phyloP scores from a whole-genome alignment of 176 grass and related monocot species.

The Bonia amplexicaulis region DNA sequence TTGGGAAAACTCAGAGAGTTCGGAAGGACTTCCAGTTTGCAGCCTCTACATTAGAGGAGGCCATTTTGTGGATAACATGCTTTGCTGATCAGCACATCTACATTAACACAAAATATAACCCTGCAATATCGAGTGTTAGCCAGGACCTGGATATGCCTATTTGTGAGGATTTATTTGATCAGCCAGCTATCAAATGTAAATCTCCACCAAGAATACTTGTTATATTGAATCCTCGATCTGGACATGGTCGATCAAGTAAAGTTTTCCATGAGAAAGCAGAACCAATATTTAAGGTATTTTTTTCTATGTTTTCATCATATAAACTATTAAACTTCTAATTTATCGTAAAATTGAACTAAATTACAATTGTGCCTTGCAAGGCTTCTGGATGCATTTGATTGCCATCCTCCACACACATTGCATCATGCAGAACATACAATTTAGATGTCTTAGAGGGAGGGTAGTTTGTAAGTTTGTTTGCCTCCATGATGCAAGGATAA shows the following conservation, averaged over 20 bases:
- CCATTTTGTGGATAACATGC: slow-evolving; percentile 67
- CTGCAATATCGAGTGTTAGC: slow-evolving; percentile 47
- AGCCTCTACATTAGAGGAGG: slow-evolving; percentile 64
- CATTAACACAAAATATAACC: slow-evolving; percentile 54
- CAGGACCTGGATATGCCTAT: slow-evolving; percentile 43
- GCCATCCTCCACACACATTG: not conserved
- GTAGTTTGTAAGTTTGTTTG: too few relatives aligned
- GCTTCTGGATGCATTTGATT: not conserved
- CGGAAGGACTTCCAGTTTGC: slow-evolving; percentile 75
- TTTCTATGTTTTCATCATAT: not conserved
- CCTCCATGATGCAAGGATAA: too few relatives aligned
- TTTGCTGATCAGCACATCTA: slow-evolving; percentile 92
- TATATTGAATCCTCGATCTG: slow-evolving; percentile 92
- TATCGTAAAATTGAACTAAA: not conserved
- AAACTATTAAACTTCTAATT: not conserved
- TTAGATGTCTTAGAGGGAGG: not conserved
- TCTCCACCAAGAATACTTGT: slow-evolving; percentile 77
- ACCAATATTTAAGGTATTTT: slow-evolving; percentile 91
- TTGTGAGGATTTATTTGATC: slow-evolving; percentile 62
- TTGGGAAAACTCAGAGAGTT: slow-evolving; percentile 62
- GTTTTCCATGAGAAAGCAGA: slow-evolving; percentile 89
- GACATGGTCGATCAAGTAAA: slow-evolving; percentile 89
- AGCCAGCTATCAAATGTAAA: slow-evolving; percentile 81
- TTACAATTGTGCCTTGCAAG: not conserved
- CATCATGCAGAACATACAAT: not conserved